Percentiles rank a stretch among this genome's conserved stretches.
These are phyloP conservation scores for Agrocybe chaxingu DNA, from an alignment of 768 basidiomycete genomes.

Conservation along the genomic window DNA sequence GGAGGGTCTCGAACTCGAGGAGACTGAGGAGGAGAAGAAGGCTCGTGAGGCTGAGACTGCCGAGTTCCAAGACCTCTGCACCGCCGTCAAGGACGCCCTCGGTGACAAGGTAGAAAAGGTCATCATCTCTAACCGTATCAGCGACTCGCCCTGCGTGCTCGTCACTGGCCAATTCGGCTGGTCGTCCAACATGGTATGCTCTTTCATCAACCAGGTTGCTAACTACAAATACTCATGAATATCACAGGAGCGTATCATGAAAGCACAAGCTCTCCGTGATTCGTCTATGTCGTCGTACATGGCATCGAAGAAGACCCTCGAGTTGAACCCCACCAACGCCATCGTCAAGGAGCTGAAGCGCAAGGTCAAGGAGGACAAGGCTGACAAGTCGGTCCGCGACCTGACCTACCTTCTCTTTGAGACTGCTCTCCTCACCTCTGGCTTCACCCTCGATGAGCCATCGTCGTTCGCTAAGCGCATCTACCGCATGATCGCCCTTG, in stretches of 20 bases:
- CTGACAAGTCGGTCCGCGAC: slow-evolving; percentile 97
- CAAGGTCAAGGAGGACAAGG: slow-evolving; percentile 96
- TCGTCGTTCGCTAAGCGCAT: slow-evolving; percentile 94
- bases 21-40: slow-evolving; percentile 97
- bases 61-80: slow-evolving; percentile 85
- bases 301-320: slow-evolving; percentile 97
- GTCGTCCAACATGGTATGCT: slow-evolving; percentile 94
- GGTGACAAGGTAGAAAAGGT: slow-evolving; percentile 99
- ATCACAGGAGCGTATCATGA: slow-evolving; percentile 91
- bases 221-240: background rate
- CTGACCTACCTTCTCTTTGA: slow-evolving; percentile 95
- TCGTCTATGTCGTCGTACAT: slow-evolving; percentile 99
- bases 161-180: slow-evolving; percentile 99
- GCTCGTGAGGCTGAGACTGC: slow-evolving; percentile 80
- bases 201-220: background rate
- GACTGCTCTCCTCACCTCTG: slow-evolving; percentile 92
- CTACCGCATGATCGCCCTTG: slow-evolving; percentile 94
- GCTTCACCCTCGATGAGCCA: slow-evolving; percentile 95
- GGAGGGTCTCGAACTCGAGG: slow-evolving; percentile 98
- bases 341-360: slow-evolving; percentile 96
- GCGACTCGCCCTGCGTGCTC: slow-evolving; percentile 93
- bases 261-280: slow-evolving; percentile 95
- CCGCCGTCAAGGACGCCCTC: slow-evolving; percentile 95
- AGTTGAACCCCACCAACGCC: slow-evolving; percentile 88
- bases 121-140: slow-evolving; percentile 95